Conservation (phyloP, 2,329 filamentous ascomycete species). For the Orbilia javanica region DNA sequence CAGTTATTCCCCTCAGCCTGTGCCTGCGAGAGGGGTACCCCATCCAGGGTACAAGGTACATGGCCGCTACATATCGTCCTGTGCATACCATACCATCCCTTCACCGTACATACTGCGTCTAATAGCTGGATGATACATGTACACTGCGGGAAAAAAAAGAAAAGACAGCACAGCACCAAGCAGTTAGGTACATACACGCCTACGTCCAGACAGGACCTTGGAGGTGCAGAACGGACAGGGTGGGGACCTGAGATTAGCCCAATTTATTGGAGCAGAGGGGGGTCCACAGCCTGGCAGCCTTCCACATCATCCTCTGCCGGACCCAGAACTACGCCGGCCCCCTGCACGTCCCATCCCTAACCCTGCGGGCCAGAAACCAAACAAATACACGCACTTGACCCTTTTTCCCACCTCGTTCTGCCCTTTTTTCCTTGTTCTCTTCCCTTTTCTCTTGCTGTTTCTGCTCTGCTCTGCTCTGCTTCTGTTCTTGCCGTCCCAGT, state of each 20-base stretch:
- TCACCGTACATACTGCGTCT: no score
- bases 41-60: conserved; percentile 8
- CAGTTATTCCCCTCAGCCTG: not conserved
- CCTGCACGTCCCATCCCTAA: conserved; percentile 39
- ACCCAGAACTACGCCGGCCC: conserved; percentile 43
- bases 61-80: not conserved
- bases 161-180: not conserved
- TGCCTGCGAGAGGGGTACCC: not conserved
- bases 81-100: not conserved
- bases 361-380: conserved; percentile 26
- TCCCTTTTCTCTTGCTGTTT: conserved; percentile 58
- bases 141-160: not conserved
- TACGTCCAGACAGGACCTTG: not conserved
- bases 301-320: conserved; percentile 43
- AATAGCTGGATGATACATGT: not conserved
- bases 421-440: conserved; percentile 56
- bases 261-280: conserved; percentile 54
- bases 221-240: conserved; percentile 19
- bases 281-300: conserved; percentile 6
- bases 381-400: conserved; percentile 52
- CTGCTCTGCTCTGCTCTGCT: conserved; percentile 48
- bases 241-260: conserved; percentile 28
- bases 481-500: conserved; percentile 60
- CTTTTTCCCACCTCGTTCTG: conserved; percentile 42
- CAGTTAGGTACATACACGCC: not conserved